phyloP scores from a whole-genome alignment of 2,329 filamentous ascomycete genomes.

The Lasiodiplodia citricola region DNA sequence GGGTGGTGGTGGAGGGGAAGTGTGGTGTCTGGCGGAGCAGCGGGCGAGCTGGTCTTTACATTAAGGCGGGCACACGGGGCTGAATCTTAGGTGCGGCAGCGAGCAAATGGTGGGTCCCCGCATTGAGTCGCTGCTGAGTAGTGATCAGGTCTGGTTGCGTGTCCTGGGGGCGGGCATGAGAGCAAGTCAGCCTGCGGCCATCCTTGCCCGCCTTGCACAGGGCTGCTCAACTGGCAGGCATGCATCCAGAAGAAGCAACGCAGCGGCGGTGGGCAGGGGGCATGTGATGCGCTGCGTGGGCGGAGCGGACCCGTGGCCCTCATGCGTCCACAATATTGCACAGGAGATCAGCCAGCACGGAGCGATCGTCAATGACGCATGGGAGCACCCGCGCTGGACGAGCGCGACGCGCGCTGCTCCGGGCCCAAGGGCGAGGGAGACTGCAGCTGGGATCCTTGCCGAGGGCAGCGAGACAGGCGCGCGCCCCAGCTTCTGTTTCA shows the following conservation, averaged over 20 bases:
- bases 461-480: background rate
- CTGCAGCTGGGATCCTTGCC: slow-evolving; percentile 20
- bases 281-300: slow-evolving; percentile 18
- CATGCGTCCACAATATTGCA: slow-evolving; percentile 20
- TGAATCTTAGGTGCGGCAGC: slow-evolving; percentile 25
- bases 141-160: slow-evolving; percentile 20
- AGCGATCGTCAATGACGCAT: slow-evolving; percentile 21
- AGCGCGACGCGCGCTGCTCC: background rate
- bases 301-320: slow-evolving; percentile 19
- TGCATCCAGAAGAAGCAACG: slow-evolving; percentile 19
- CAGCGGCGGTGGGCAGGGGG: slow-evolving; percentile 21
- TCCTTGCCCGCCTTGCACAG: slow-evolving; percentile 24
- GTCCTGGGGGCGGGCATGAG: slow-evolving; percentile 19
- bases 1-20: background rate
- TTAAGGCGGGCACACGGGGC: slow-evolving; percentile 27
- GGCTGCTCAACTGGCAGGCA: slow-evolving; percentile 15
- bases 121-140: slow-evolving; percentile 26
- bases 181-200: slow-evolving; percentile 24
- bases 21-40: slow-evolving; percentile 14
- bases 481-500: background rate
- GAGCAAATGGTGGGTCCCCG: slow-evolving; percentile 26
- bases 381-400: slow-evolving; percentile 5
- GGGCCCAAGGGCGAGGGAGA: background rate
- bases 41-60: slow-evolving; percentile 15
- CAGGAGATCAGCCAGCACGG: slow-evolving; percentile 21